A percentile compares a stretch with the other conserved stretches of the same genome.
Evolutionary conservation across 129 eudicot species (phyloP).

Genomic region (Kitagawia praeruptora): DNA sequence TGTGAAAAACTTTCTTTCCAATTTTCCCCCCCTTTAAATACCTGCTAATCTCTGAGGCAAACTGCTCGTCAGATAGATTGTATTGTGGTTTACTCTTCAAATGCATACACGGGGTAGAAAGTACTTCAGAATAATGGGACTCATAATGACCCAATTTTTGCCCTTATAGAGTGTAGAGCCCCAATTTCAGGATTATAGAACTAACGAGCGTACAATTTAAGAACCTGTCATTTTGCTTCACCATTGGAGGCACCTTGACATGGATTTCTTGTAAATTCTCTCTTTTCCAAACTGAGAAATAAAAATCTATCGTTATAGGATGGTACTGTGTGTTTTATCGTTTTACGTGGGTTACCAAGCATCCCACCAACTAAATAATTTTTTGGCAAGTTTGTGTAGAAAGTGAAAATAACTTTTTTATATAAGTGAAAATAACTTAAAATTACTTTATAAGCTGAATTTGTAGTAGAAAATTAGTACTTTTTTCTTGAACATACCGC

Average conservation of each 20-base stretch:
- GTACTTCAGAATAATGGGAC: slow-evolving; percentile 18
- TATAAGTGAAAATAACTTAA: no score
- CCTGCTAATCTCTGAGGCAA: not conserved
- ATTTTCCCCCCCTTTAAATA: not conserved
- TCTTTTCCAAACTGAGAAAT: not conserved
- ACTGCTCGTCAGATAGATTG: not conserved
- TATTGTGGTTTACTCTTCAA: not conserved
- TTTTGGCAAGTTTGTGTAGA: not conserved
- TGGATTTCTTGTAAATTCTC: not conserved
- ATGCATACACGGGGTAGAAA: slow-evolving; percentile 21
- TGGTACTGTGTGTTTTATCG: not conserved
- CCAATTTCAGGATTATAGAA: not conserved
- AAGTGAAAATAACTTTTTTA: no score
- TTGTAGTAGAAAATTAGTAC: not conserved
- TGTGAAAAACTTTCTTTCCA: not conserved
- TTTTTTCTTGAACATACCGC: no score
- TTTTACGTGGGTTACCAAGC: not conserved
- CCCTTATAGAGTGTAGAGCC: slow-evolving; percentile 5
- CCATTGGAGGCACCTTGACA: not conserved
- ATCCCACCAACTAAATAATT: not conserved
- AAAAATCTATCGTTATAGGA: not conserved
- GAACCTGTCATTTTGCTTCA: not conserved
- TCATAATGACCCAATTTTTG: slow-evolving; percentile 6
- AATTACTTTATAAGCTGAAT: no score
- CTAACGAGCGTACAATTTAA: not conserved